Conservation (phyloP, 2,329 filamentous ascomycete species). For the Trichoderma brevicompactum region DNA sequence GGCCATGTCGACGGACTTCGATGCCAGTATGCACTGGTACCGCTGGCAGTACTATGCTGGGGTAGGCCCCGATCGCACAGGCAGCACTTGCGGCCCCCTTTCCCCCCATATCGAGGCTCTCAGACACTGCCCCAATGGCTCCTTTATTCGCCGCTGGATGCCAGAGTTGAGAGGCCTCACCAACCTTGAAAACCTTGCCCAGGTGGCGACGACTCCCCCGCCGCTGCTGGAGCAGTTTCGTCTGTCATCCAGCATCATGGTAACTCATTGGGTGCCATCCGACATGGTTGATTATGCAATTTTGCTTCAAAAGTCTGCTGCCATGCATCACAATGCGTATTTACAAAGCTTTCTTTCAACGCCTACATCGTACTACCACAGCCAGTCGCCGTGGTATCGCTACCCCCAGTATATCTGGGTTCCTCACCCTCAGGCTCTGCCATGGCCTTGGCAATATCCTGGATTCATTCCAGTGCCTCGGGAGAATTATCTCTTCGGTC, state of each 20-base stretch:
- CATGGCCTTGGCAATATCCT: too few species aligned
- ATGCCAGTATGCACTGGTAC: slow-evolving; percentile 76
- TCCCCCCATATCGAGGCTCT: slow-evolving; percentile 42
- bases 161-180: slow-evolving; percentile 64
- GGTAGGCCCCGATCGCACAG: slow-evolving; percentile 77
- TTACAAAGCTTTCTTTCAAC: too few species aligned
- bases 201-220: slow-evolving; percentile 66
- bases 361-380: too few species aligned
- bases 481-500: too few species aligned
- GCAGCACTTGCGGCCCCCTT: slow-evolving; percentile 48
- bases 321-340: too few species aligned
- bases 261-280: slow-evolving; percentile 61
- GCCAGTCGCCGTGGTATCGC: too few species aligned
- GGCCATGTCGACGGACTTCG: slow-evolving; percentile 73
- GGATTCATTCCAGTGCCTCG: too few species aligned
- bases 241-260: slow-evolving; percentile 64
- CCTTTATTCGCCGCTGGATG: slow-evolving; percentile 75
- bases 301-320: neutral
- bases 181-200: slow-evolving; percentile 65
- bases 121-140: slow-evolving; percentile 72
- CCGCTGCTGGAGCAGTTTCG: slow-evolving; percentile 62
- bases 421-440: too few species aligned
- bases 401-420: too few species aligned
- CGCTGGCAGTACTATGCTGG: slow-evolving; percentile 85
- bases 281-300: neutral